Percentiles rank a stretch among this genome's conserved stretches.
These are phyloP conservation scores for Aspergillus affinis DNA, from an alignment of 495 filamentous ascomycete genomes.

Conservation along the genomic window DNA sequence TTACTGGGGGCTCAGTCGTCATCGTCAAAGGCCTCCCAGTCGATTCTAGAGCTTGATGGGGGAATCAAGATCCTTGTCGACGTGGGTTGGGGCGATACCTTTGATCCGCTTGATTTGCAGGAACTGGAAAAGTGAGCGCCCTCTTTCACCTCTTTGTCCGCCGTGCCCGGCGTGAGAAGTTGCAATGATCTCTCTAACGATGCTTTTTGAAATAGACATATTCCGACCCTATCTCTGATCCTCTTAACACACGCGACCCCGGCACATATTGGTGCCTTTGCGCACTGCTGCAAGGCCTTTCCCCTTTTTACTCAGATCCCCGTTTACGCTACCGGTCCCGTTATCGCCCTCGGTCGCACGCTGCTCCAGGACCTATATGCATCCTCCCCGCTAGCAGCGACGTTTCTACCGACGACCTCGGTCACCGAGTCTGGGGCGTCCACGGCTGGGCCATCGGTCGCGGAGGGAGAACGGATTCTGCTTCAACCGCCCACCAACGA, in stretches of 20 bases:
- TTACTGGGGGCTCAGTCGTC: slow-evolving; percentile 84
- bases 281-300: slow-evolving; percentile 95
- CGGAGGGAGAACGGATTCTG: slow-evolving; percentile 53
- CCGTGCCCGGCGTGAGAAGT: neutral
- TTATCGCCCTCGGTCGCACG: slow-evolving; percentile 89
- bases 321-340: slow-evolving; percentile 92
- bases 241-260: slow-evolving; percentile 93
- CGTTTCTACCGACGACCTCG: slow-evolving; percentile 67
- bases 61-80: slow-evolving; percentile 93
- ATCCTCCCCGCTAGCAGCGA: slow-evolving; percentile 82
- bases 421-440: slow-evolving; percentile 65
- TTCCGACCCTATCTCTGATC: slow-evolving; percentile 87
- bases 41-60: slow-evolving; percentile 92
- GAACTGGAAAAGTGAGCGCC: slow-evolving; percentile 80
- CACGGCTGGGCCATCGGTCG: slow-evolving; percentile 30
- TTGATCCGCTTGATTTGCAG: slow-evolving; percentile 75
- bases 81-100: slow-evolving; percentile 92
- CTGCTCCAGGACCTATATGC: slow-evolving; percentile 90
- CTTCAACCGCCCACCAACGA: slow-evolving; percentile 78
- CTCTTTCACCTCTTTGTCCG: neutral
- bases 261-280: slow-evolving; percentile 87
- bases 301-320: slow-evolving; percentile 90
- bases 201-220: slow-evolving; percentile 57
- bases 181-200: slow-evolving; percentile 14
- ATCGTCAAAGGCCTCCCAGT: slow-evolving; percentile 83